These are phyloP conservation scores for Hortiboletus rubellus DNA, from an alignment of 1,284 basidiomycete genomes.

Conservation along the genomic window DNA sequence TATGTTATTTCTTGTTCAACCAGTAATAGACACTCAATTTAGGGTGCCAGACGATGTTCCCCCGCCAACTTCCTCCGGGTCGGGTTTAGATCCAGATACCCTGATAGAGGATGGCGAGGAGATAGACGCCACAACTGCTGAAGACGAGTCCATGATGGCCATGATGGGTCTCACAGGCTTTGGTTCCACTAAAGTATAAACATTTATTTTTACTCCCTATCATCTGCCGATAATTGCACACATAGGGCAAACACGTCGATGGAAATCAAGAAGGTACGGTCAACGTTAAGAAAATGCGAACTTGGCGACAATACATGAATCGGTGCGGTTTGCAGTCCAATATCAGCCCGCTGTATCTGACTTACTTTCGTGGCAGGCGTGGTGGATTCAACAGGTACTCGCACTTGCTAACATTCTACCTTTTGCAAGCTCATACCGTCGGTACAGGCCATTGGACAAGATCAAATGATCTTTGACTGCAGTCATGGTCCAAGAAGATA, in stretches of 20 bases:
- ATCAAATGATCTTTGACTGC: constrained; percentile 47
- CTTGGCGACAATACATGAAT: constrained; percentile 98
- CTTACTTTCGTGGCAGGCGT: constrained; percentile 47
- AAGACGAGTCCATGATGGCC: constrained; percentile 82
- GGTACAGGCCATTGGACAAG: constrained; percentile 63
- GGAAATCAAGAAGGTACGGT: constrained; percentile 81
- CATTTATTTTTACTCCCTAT: background rate
- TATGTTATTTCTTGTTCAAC: constrained; percentile 18
- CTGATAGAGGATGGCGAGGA: constrained; percentile 60
- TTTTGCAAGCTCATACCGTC: constrained; percentile 14
- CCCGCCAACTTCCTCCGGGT: constrained; percentile 27
- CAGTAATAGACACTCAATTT: constrained; percentile 3
- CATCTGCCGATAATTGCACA: constrained; percentile 1
- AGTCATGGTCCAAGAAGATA: constrained; percentile 17
- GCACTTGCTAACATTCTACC: constrained; percentile 2
- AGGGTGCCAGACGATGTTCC: constrained; percentile 9
- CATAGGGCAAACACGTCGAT: constrained; percentile 72
- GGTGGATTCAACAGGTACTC: constrained; percentile 90
- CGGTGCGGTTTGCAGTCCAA: constrained; percentile 45
- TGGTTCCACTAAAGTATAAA: constrained; percentile 81
- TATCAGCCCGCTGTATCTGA: constrained; percentile 8
- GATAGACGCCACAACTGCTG: constrained; percentile 66
- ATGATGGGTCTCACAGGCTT: constrained; percentile 92
- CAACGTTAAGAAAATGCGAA: constrained; percentile 84
- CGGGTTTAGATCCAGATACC: constrained; percentile 43